Evolutionary conservation across 2,329 filamentous ascomycete species (phyloP).

Genomic region (Trichoderma sp.): DNA sequence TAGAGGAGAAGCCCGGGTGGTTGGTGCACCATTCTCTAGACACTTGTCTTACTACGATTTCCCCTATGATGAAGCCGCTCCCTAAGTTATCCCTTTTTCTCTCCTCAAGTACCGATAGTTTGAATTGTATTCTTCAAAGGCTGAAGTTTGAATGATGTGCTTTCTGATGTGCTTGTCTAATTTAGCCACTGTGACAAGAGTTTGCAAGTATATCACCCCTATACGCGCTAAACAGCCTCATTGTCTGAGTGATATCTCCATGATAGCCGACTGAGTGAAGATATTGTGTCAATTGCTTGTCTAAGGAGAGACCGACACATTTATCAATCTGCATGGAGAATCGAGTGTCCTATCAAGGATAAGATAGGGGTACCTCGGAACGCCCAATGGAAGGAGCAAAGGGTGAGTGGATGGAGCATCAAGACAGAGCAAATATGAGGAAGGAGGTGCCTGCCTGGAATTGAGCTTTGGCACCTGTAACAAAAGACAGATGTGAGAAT

Average conservation of each 20-base stretch:
- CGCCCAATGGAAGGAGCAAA: not conserved
- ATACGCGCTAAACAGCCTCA: not conserved
- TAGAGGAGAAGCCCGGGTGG: constrained; percentile 24
- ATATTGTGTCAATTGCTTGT: not conserved
- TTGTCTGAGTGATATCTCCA: not conserved
- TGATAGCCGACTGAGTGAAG: not conserved
- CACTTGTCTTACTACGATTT: not conserved
- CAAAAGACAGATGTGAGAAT: not conserved
- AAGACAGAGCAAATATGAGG: not conserved
- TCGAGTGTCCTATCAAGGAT: not conserved
- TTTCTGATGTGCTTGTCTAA: not conserved
- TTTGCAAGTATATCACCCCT: rapidly evolving
- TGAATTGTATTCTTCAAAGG: not conserved
- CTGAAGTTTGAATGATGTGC: not conserved
- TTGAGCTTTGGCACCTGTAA: not conserved
- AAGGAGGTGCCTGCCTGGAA: not conserved
- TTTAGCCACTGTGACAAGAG: not conserved
- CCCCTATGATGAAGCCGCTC: not conserved
- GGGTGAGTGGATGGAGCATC: not conserved
- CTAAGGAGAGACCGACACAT: not conserved
- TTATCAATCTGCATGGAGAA: not conserved
- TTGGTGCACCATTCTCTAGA: not conserved
- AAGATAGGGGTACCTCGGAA: not conserved
- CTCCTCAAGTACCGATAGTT: not conserved
- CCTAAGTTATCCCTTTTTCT: not conserved